These are phyloP conservation scores for Ceratobasidium papillatum DNA, from an alignment of 1,284 basidiomycete genomes.

Conservation along the genomic window DNA sequence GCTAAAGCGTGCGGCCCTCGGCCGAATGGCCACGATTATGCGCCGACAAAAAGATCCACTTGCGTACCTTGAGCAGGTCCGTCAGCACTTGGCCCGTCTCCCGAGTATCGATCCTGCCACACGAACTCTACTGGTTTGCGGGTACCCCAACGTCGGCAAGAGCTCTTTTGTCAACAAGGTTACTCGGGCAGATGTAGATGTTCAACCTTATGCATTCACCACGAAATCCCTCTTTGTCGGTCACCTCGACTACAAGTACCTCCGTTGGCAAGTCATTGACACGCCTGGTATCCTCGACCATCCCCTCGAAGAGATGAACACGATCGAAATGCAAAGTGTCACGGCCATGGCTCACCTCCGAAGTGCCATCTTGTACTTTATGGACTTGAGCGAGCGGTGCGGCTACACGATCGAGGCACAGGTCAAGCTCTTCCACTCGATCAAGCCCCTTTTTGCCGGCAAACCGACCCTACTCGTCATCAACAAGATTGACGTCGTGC, in stretches of 20 bases:
- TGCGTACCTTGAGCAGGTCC: slow-evolving; percentile 95
- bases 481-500: slow-evolving; percentile 94
- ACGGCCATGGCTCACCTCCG: slow-evolving; percentile 94
- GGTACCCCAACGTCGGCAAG: slow-evolving; percentile 98
- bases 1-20: slow-evolving; percentile 92
- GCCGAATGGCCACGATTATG: slow-evolving; percentile 98
- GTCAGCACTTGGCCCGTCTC: slow-evolving; percentile 96
- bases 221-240: slow-evolving; percentile 97
- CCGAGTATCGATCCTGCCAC: slow-evolving; percentile 96
- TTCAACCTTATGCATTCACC: slow-evolving; percentile 97
- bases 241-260: slow-evolving; percentile 96
- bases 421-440: slow-evolving; percentile 97
- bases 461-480: slow-evolving; percentile 93
- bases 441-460: slow-evolving; percentile 92
- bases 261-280: slow-evolving; percentile 98
- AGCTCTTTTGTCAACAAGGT: slow-evolving; percentile 98
- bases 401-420: slow-evolving; percentile 93
- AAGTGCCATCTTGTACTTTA: slow-evolving; percentile 92
- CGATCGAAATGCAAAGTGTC: slow-evolving; percentile 99
- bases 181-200: slow-evolving; percentile 95
- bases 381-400: slow-evolving; percentile 97
- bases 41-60: slow-evolving; percentile 94
- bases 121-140: slow-evolving; percentile 94
- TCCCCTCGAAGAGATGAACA: slow-evolving; percentile 98
- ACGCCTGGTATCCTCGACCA: slow-evolving; percentile 93